Evolutionary conservation across 495 filamentous ascomycete genomes (phyloP).

Genomic region (Margaritispora aquatica): DNA sequence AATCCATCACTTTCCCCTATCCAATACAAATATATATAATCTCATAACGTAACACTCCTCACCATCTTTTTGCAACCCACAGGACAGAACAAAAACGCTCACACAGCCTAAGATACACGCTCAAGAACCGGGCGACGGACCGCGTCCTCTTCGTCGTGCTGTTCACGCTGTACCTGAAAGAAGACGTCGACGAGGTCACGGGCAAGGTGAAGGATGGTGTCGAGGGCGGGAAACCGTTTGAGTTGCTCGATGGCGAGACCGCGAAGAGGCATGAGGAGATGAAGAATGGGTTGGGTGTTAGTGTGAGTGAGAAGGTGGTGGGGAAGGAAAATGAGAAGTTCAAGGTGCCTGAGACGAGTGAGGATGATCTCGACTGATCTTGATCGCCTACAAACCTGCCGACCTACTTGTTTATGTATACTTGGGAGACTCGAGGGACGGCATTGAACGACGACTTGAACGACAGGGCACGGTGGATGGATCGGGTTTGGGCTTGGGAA

Average conservation of each 20-base stretch:
- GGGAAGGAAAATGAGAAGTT: conserved; percentile 9
- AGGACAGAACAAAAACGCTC: conserved; percentile 36
- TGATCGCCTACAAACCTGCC: neutral
- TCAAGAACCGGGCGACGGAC: conserved; percentile 66
- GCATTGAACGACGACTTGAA: neutral
- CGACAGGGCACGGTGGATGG: neutral
- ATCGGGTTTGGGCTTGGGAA: neutral
- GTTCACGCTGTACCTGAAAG: conserved; percentile 64
- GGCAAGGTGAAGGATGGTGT: conserved; percentile 41
- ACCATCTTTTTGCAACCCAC: neutral
- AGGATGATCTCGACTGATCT: conserved; percentile 23
- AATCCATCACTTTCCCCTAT: neutral
- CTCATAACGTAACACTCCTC: neutral
- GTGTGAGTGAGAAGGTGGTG: conserved; percentile 1
- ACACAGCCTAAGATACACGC: conserved; percentile 76
- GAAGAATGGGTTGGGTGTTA: conserved; percentile 8
- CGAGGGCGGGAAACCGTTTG: conserved; percentile 20
- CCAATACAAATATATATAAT: neutral
- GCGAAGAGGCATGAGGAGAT: conserved; percentile 10
- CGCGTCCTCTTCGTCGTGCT: conserved; percentile 71
- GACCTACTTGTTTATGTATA: too few species aligned
- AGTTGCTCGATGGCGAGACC: neutral
- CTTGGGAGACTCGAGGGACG: neutral
- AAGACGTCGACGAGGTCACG: conserved; percentile 54
- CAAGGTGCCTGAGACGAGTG: conserved; percentile 10